Evolutionary conservation across 192 early-diverging fungal genomes (phyloP), one percentile per base, ranked within the genome.

Genomic region (Paraglomus occultum): DNA sequence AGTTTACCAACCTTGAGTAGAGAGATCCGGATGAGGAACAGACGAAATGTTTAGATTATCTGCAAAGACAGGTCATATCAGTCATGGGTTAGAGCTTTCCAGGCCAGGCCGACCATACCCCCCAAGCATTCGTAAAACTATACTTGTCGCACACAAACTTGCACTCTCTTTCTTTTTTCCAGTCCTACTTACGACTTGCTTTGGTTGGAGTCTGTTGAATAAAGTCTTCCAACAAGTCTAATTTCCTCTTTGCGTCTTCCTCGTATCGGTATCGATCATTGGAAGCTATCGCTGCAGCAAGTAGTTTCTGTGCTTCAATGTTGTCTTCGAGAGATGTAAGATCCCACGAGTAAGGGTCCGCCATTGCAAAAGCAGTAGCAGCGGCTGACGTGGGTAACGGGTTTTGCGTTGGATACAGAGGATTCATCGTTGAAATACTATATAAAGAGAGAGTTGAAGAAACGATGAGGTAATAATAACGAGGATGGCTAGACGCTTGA

Each of bases 221-320:
- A 18, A 50, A 12, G n/a, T 73, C 71, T 55, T 57, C 71, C 22
- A 73, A 59, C 46, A 49, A 22, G 48, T 73, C 71, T 47, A 73
- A 42, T n/a, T 79, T 82, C 39, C 77, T 67, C 70, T 82, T 82
- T 38, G 71, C 57, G 50, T 74, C 72, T 38, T 81, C 79, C 6
- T 81, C 80, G 15, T 71, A 71, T 18, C 77, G 62, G 43, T 74
- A 79, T n/a, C 76, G 76, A 57, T 77, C 74, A 52, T 82, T 75
- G 2, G 74, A 73, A 22, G 77, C 75, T 42, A 82, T 82, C 12
- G 80, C 75, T 22, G 54, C 78, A 0, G 77, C 73, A n/a, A 82
- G 70, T 9, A 79, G 49, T 39, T 82, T 78, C 55, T 82, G 80
- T 0, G 80, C 80, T 49, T 79, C 80, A 0, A 58, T 42, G 74